Evolutionary conservation across 2,329 filamentous ascomycete species (phyloP).

Genomic region (Magnaporthiopsis poae): DNA sequence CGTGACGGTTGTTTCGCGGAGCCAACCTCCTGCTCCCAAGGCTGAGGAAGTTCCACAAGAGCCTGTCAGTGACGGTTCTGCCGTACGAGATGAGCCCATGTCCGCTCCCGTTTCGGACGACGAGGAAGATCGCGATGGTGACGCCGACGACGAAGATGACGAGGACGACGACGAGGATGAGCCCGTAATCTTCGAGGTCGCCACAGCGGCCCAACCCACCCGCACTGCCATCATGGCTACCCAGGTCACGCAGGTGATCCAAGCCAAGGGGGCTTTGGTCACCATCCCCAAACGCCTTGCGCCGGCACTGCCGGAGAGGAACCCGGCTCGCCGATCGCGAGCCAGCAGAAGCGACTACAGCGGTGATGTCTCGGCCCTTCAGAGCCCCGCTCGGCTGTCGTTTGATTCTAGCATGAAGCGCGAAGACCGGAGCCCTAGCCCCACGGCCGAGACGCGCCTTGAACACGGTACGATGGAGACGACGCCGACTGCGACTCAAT

Average conservation of each 20-base stretch:
- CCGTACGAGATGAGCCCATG: conserved; percentile 15
- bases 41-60: not conserved
- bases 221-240: conserved; percentile 51
- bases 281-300: conserved; percentile 73
- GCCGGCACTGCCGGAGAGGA: conserved; percentile 68
- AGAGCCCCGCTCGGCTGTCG: conserved; percentile 41
- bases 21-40: not conserved
- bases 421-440: not conserved
- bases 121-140: conserved; percentile 24
- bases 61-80: not conserved
- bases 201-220: conserved; percentile 44
- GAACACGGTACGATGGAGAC: not conserved
- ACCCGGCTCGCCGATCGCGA: conserved; percentile 53
- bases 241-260: conserved; percentile 57
- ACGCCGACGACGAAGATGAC: conserved; percentile 36
- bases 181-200: conserved; percentile 60
- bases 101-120: conserved; percentile 20
- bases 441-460: not conserved
- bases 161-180: conserved; percentile 48
- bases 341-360: conserved; percentile 48
- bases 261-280: conserved; percentile 68
- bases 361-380: conserved; percentile 40
- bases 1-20: not conserved
- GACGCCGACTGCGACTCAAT: not conserved
- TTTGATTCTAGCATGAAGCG: conserved; percentile 25